Conservation (phyloP, 2,329 filamentous ascomycete genomes). For the Plectosphaerella cucumerina region DNA sequence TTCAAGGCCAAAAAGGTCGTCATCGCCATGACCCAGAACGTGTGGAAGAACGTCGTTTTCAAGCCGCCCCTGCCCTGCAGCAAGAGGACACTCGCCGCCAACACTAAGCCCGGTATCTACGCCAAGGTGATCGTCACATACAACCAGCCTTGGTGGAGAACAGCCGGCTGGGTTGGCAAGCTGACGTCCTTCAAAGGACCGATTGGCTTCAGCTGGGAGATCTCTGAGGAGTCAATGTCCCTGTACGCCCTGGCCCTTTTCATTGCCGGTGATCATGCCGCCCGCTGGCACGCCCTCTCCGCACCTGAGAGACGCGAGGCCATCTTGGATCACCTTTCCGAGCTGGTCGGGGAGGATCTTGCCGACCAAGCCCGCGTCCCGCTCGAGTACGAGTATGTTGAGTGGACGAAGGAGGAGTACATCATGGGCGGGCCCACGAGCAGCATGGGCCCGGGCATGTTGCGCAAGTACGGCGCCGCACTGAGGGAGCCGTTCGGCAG, state of each 20-base stretch:
- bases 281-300: slow-evolving; percentile 17
- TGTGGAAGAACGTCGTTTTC: slow-evolving; percentile 16
- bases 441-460: slow-evolving; percentile 6
- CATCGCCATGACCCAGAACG: slow-evolving; percentile 19
- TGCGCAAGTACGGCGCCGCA: slow-evolving; percentile 4
- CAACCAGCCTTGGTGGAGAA: slow-evolving; percentile 40
- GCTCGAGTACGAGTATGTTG: slow-evolving; percentile 9
- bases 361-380: slow-evolving; percentile 7
- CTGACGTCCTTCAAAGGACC: slow-evolving; percentile 27
- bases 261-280: slow-evolving; percentile 23
- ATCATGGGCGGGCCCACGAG: slow-evolving; percentile 12
- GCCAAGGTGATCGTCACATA: slow-evolving; percentile 36
- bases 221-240: slow-evolving; percentile 15
- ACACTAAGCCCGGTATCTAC: slow-evolving; percentile 27
- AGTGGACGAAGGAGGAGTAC: slow-evolving; percentile 15
- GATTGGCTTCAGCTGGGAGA: slow-evolving; percentile 22
- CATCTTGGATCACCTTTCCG: slow-evolving; percentile 13
- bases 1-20: slow-evolving; percentile 18
- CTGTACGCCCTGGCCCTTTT: slow-evolving; percentile 24
- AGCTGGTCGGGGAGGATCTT: slow-evolving; percentile 9
- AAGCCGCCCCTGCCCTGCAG: slow-evolving; percentile 20
- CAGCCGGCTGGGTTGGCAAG: slow-evolving; percentile 33
- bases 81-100: slow-evolving; percentile 20
- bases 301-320: slow-evolving; percentile 7
- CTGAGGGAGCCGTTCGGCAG: slow-evolving; percentile 23